Base-by-base conservation (phyloP, 148 eudicot genomes). In the Suaeda aralocaspica region DNA sequence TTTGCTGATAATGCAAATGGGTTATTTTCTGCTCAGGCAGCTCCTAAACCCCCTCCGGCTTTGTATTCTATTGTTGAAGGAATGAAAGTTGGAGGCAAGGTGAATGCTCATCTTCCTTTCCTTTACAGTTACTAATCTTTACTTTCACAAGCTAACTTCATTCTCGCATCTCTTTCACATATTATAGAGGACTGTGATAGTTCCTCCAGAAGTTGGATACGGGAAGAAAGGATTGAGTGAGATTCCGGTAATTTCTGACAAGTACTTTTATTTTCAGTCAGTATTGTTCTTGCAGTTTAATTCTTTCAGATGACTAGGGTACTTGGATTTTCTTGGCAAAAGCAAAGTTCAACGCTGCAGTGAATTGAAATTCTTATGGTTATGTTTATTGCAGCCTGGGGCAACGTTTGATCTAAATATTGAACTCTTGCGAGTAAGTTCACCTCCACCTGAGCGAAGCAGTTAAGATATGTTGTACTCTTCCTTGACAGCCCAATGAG, bases 21-120 rank as follows among this genome's bases (percentile, higher is more conserved):
- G 22, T 75, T 95, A 61, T 95, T 95, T 84, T 95, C 99, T 46
- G 96, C 99, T 44, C 99, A 95, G 80, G 99, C 99, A 59, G 90
- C 99, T 46, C 99, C 99, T 0, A 95, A 95, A 82, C 99, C 99
- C 69, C 99, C 99, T 46, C 83, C 90, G 15, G 93, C 89, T n/a
- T 83, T 95, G 93, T 95, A 95, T 71, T 69, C 81, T 25, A 69
- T 85, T 25, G 82, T 87, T 42, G 89, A 91, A 85, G 99, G 99
- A 74, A 91, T 95, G 99, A 91, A 77, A 86, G 86, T 91, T 15
- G 97, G 97, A 66, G 99, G 99, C 77, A 95, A 91, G 96, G 99
- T 91, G 44, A 12, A 4, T 56, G 22, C 15, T 57, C 0, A 31
- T 33, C 30, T 49, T 50, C 46, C 33, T 26, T 53, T 13, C 11